Evolutionary conservation across 441 rosid genomes (phyloP), one percentile per base, ranked within the genome.

Genomic region (Jatropha multifida): DNA sequence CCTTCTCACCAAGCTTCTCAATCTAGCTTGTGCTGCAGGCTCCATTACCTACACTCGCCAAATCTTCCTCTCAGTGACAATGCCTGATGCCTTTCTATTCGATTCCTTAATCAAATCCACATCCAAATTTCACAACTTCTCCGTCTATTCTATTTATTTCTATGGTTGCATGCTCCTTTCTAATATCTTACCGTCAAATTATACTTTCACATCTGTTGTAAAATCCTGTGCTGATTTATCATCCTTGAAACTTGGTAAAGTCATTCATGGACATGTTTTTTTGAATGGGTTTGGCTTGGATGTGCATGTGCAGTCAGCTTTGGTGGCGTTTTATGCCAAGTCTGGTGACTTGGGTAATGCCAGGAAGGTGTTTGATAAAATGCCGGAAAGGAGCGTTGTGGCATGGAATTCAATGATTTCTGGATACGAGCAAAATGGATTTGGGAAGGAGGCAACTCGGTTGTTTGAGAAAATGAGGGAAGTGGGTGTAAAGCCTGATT

Each of bases 351-450:
- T 88, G 75, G 13, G 58, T 37, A 72, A 69, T 44, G 97, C 99
- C 8, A 88, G 92, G 62, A 77, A 78, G 72, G 84, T 92, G 87
- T 93, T 95, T 75, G 97, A 90, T 73, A 83, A 54, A 87, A 87
- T 91, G 92, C 86, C 87, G 26, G 93, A 78, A 0, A 88, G 78
- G 81, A 85, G 86, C 9, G n/a, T 88, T 23, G 97, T 95, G 32
- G 90, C 96, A 4, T 95, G 98, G 99, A 93, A 93, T 75, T 87
- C 96, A 26, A 87, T 93, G 77, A 80, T 94, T 80, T 93, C 96
- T 0, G 92, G 96, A 10, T 92, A 88, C 37, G 98, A 92, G 81
- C 96, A 90, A 78, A 88, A 90, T 46, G 99, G 97, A 60, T 76
- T 74, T 59, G 89, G 86, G 14, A 85, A 86, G 44, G 90, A 93